Base-by-base conservation (phyloP, 2,329 filamentous ascomycete species). In the Epichloe baconii region DNA sequence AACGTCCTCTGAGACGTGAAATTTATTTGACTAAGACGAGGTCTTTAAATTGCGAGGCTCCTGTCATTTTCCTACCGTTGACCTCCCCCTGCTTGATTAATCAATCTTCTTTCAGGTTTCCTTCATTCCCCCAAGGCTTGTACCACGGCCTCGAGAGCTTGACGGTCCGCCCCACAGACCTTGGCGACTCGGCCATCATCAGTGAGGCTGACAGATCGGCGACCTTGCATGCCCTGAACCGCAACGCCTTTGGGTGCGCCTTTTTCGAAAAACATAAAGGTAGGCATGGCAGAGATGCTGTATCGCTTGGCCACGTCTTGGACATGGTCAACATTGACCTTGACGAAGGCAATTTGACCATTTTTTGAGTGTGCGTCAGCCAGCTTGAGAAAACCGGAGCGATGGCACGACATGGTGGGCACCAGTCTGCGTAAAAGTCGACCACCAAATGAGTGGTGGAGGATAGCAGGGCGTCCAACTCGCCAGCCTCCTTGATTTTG, bases 281-380 rank as follows among this genome's bases (percentile, higher is more conserved):
- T 95, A 47, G 91, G 91, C 91, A 97, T 96, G 67, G 90, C 88
- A 62, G 85, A 82, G 68, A 97, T 78, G 58, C 79, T 78, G 59
- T 93, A 83, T 61, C 89, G 80, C 61, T 82, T 77, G 31, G 88
- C 57, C 26, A 60, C 53, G 51, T 37, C 51, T n/a, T 62, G 52
- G 23, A 63, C 50, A 19, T 51, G 56, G 48, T 58, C 49, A 48
- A 63, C 57, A 15, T 65, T 58, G 19, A 48, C 53, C 19, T 54
- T 50, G 5, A 52, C 44, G 44, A 60, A 54, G 17, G 52, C 35
- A n/a, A 63, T 47, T n/a, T 56, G 58, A 38, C 57, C 53, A 21
- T 52, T 23, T 48, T 56, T 56, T 2, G 56, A 55, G 17, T 63
- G 53, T 47, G 56, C 49, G 45, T 49, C 54, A 31, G 63, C 58